A percentile compares a stretch with the other conserved stretches of the same genome.
Evolutionary conservation across 345 rosid genomes (phyloP).

Genomic region (Pelargonium nanum): DNA sequence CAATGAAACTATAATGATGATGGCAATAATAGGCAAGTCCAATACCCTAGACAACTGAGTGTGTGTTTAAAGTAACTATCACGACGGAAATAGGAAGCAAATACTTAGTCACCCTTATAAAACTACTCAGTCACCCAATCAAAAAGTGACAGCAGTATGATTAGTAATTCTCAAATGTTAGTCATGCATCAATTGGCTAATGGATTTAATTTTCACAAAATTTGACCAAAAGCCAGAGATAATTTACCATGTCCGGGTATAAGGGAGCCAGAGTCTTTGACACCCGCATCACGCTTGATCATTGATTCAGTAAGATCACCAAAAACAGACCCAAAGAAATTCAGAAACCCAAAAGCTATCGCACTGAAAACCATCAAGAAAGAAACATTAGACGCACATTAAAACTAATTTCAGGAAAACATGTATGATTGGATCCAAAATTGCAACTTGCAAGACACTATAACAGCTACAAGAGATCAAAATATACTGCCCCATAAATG

Average conservation of each 20-base stretch:
- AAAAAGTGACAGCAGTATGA: no score
- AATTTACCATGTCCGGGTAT: slow-evolving; percentile 86
- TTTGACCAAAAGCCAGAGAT: not conserved
- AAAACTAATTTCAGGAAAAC: not conserved
- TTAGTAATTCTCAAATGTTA: not conserved
- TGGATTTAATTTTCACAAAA: not conserved
- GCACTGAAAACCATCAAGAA: slow-evolving; percentile 41
- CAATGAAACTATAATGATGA: no score
- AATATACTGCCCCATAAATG: no score
- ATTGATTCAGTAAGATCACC: slow-evolving; percentile 93
- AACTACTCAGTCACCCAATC: no score
- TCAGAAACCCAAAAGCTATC: slow-evolving; percentile 66
- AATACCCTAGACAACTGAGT: no score
- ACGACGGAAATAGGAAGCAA: no score
- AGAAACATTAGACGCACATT: slow-evolving; percentile 7
- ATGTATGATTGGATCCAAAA: no score
- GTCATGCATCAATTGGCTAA: not conserved
- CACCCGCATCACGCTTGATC: slow-evolving; percentile 98
- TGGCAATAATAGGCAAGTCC: no score
- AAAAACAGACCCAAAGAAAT: slow-evolving; percentile 79
- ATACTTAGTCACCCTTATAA: no score
- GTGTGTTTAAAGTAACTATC: no score
- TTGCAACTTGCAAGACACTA: no score
- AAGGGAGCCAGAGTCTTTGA: slow-evolving; percentile 89
- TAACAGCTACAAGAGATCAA: no score